phyloP scores from a whole-genome alignment of 257 asterid species.

The Nicotiana paniculata region DNA sequence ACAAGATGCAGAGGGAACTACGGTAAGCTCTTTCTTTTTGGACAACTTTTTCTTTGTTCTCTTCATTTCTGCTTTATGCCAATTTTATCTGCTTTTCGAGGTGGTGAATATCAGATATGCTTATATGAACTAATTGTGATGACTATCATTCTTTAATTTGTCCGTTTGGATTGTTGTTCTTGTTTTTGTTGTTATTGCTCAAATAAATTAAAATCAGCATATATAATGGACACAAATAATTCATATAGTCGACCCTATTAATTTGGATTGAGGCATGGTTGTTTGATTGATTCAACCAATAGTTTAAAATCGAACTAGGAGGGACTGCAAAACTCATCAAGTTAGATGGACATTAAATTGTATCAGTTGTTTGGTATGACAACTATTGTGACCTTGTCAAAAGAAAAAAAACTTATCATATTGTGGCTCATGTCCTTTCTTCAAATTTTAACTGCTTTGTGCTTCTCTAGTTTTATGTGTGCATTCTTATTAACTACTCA shows the following conservation, averaged over 20 bases:
- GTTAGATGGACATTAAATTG: background rate
- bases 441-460: background rate
- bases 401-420: too few species aligned
- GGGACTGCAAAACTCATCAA: background rate
- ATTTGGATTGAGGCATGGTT: background rate
- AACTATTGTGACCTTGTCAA: background rate
- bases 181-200: background rate
- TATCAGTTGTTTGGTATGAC: background rate
- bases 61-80: background rate
- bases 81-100: background rate
- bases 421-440: background rate
- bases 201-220: background rate
- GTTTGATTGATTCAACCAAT: background rate
- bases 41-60: background rate
- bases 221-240: background rate
- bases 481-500: background rate
- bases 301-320: background rate
- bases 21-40: conserved; percentile 27
- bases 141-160: background rate
- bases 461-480: background rate
- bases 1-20: conserved; percentile 81
- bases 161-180: background rate
- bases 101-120: background rate
- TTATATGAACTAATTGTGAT: background rate
- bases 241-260: background rate